Evolutionary conservation across 1,284 basidiomycete genomes (phyloP), one percentile per base, ranked within the genome.

Genomic region (Psilocybe mexicana): DNA sequence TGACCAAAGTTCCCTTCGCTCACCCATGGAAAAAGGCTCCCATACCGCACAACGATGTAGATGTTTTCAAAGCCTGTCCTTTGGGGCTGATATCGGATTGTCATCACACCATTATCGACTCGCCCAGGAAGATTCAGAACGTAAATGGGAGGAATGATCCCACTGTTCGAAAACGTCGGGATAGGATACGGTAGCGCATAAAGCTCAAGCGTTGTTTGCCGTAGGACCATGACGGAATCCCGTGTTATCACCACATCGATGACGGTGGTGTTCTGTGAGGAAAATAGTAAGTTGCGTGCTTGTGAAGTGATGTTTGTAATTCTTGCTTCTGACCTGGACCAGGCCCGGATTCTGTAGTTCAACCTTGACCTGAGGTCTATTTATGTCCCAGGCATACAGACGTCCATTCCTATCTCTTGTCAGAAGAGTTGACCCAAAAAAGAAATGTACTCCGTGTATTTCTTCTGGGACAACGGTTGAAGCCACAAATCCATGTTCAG

Each of bases 21-120:
- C 49, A 76, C 75, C 75, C 86, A 88, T 3, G 85, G 86, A 60
- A 80, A 84, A 55, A 73, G 75, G 65, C 81, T 84, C 11, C 79
- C 79, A 64, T 84, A 88, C 11, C 87, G 83, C 25, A 87, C 65
- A 44, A 85, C 73, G 24, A 87, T 72, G 59, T 79, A 79, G 58
- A 88, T 75, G 0, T 77, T 70, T 1, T 71, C 69, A n/a, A 69
- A 62, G 14, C 23, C 38, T 2, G 49, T 46, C 8, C 45, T 60
- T 35, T 45, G 25, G 50, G 62, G 63, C 35, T 62, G 61, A 33
- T 58, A 57, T 51, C 70, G 71, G 14, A 65, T 61, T 33, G 69
- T 69, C 58, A 84, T 69, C 23, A 72, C 70, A 62, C 83, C 74
- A 26, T 72, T 79, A 66, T 87, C 84, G 44, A 86, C 73, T 14